These are phyloP conservation scores for Irpex rosettiformis DNA, from an alignment of 1,284 basidiomycete genomes.

Conservation along the genomic window DNA sequence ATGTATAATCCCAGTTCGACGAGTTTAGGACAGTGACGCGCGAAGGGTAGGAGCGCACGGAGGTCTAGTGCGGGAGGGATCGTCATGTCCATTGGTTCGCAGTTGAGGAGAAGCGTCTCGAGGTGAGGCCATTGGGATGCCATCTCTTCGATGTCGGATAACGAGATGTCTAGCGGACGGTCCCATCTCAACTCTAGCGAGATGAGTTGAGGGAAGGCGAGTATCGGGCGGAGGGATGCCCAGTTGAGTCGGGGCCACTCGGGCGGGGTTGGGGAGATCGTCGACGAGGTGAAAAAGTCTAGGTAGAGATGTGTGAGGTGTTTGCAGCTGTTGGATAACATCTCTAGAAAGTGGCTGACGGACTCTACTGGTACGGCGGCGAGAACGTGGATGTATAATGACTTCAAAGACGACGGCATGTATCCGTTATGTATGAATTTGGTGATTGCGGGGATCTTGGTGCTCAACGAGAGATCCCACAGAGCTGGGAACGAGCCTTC, in stretches of 20 bases:
- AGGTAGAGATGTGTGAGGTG: conserved; percentile 39
- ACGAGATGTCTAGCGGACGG: conserved; percentile 43
- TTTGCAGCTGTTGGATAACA: conserved; percentile 43
- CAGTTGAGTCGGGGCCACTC: conserved; percentile 34
- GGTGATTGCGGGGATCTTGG: conserved; percentile 39
- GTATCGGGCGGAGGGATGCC: conserved; percentile 46
- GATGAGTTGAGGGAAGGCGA: conserved; percentile 41
- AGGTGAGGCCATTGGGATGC: conserved; percentile 47
- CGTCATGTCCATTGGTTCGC: conserved; percentile 38
- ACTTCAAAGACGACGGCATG: conserved; percentile 45
- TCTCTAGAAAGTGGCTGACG: conserved; percentile 40
- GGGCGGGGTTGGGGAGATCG: conserved; percentile 9
- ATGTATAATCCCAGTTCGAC: conserved; percentile 51
- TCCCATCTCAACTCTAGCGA: conserved; percentile 52
- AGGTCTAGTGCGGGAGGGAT: conserved; percentile 40
- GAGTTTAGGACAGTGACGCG: conserved; percentile 49
- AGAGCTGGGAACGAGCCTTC: conserved; percentile 53
- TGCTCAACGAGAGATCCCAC: conserved; percentile 47
- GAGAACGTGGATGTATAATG: conserved; percentile 48
- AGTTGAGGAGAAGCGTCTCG: conserved; percentile 45
- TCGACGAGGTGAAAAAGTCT: conserved; percentile 24
- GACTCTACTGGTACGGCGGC: conserved; percentile 36
- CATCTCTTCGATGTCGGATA: conserved; percentile 46
- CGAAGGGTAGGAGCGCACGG: conserved; percentile 49
- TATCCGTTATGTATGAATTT: conserved; percentile 42